Evolutionary conservation across 139 green algal species (phyloP), one percentile per base, ranked within the genome.

Genomic region (Closterium sp.): DNA sequence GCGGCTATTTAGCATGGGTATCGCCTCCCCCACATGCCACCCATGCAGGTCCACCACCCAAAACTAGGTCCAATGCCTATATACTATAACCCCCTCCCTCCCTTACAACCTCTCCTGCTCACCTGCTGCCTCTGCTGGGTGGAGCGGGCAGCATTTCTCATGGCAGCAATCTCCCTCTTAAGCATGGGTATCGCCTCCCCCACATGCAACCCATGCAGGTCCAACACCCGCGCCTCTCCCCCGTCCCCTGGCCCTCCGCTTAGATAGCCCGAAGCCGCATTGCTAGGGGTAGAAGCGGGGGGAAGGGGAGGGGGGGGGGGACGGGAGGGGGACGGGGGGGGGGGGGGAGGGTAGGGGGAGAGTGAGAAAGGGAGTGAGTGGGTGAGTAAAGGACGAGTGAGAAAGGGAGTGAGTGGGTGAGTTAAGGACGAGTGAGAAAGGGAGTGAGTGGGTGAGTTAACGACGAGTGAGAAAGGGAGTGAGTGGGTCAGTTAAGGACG

Each of bases 121-220:
- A 83, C 84, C 88, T 93, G 90, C 83, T 93, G 88, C 19, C 92
- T 7, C 38, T 94, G 93, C 4, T 89, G 81, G 4, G 38, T 93
- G 81, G 16, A 34, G 34, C 66, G 28, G 10, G 90, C 92, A 35
- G 87, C 30, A 34, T 8, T 33, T 0, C 83, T 19, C 38, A 94
- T 32, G 1, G 89, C 89, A 7, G 33, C 90, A 16, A 95, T 89
- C 32, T 93, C 90, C 33, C 90, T 1, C 9, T 93, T 93, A 89
- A 93, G 38, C 33, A 93, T 76, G 28, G 90, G 90, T 38, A 93
- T 91, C 33, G 92, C 92, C 64, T 95, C 92, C 32, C 64, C 76
- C 28, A 95, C 92, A 81, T 95, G 92, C 25, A 95, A 64, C 23
- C 92, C 92, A 35, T 95, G 92, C 21, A 95, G 30, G 34, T 95